Conservation (phyloP, 371 early-diverging fungal species). For the Apophysomyces elegans region DNA sequence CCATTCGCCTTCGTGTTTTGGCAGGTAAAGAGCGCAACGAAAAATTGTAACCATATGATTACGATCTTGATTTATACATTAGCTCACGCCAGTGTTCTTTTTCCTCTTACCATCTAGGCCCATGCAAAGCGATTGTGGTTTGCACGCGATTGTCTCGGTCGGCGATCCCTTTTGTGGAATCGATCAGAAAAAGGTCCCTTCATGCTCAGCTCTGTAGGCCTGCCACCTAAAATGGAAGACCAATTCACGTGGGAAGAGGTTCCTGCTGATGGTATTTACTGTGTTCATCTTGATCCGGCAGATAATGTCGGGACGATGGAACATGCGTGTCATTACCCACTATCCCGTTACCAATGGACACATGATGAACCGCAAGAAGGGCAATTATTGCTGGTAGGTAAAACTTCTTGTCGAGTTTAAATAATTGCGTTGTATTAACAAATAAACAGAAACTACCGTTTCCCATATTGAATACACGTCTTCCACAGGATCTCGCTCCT, state of each 20-base stretch:
- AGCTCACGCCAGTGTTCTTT: conserved; percentile 3
- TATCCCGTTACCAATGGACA: conserved; percentile 39
- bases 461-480: conserved; percentile 43
- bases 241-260: conserved; percentile 66
- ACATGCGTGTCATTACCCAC: conserved; percentile 6
- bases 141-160: conserved; percentile 83
- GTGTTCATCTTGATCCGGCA: conserved; percentile 43
- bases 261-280: conserved; percentile 73
- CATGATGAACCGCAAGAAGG: conserved; percentile 12
- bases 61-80: neutral
- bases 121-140: conserved; percentile 66
- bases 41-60: no score
- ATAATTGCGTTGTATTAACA: neutral
- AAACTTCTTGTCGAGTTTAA: no score
- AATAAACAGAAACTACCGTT: conserved; percentile 50
- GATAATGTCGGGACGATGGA: neutral
- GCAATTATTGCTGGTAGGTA: conserved; percentile 5
- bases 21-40: conserved; percentile 36
- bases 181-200: conserved; percentile 32
- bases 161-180: conserved; percentile 79
- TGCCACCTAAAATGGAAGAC: conserved; percentile 14
- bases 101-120: conserved; percentile 26
- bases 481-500: conserved; percentile 30
- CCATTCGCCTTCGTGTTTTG: conserved; percentile 80
- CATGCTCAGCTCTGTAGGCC: conserved; percentile 62